Percentiles rank a stretch among this genome's conserved stretches.
Evolutionary conservation across 2,329 filamentous ascomycete species (phyloP).

Genomic region (Aspergillus fumigatiaffinis): DNA sequence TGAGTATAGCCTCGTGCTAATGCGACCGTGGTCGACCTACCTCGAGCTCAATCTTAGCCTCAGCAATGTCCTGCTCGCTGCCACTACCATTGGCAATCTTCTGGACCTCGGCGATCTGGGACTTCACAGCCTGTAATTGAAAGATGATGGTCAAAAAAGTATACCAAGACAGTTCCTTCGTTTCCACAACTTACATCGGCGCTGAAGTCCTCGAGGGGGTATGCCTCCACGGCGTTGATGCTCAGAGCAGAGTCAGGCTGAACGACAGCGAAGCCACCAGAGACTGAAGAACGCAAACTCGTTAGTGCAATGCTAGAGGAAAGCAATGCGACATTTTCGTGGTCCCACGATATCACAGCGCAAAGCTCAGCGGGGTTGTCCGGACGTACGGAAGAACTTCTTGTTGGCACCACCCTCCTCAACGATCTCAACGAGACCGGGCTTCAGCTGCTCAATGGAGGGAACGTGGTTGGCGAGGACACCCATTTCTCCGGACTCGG

Average conservation of each 20-base stretch:
- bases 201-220: slow-evolving; percentile 93
- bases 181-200: slow-evolving; percentile 56
- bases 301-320: slow-evolving; percentile 16
- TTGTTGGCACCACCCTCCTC: slow-evolving; percentile 87
- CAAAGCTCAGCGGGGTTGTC: slow-evolving; percentile 9
- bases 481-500: slow-evolving; percentile 98
- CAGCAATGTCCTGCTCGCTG: slow-evolving; percentile 95
- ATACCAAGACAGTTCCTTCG: not conserved
- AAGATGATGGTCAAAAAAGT: slow-evolving; percentile 6
- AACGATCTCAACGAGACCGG: slow-evolving; percentile 88
- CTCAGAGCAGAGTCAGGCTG: slow-evolving; percentile 92
- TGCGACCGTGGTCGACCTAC: slow-evolving; percentile 48
- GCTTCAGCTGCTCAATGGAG: slow-evolving; percentile 98
- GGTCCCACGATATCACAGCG: not conserved
- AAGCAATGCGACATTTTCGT: not conserved
- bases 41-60: slow-evolving; percentile 99
- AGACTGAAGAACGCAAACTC: slow-evolving; percentile 56
- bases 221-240: slow-evolving; percentile 98
- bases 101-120: slow-evolving; percentile 90
- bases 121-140: slow-evolving; percentile 62
- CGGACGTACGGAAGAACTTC: slow-evolving; percentile 89
- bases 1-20: not conserved
- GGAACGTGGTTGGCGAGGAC: slow-evolving; percentile 98
- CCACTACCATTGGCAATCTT: slow-evolving; percentile 88
- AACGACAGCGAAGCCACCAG: slow-evolving; percentile 93